Evolutionary conservation across 2,329 filamentous ascomycete species (phyloP).

Genomic region (Aspergillus sp.): DNA sequence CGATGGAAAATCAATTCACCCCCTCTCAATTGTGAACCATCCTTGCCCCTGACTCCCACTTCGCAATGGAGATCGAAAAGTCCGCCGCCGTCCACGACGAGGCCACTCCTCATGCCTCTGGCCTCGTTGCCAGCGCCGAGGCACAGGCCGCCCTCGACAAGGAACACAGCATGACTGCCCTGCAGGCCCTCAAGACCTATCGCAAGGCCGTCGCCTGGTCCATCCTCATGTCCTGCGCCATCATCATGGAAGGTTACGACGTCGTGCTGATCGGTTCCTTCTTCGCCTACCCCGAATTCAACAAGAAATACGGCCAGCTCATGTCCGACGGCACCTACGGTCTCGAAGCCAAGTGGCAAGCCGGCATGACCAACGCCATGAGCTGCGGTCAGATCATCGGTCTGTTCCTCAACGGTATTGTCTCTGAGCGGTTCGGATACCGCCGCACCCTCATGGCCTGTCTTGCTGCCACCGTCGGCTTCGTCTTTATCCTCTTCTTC

Average conservation of each 20-base stretch:
- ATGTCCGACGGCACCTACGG: conserved; percentile 28
- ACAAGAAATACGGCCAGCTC: conserved; percentile 34
- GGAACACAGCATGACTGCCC: conserved; percentile 41
- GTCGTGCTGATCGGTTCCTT: conserved; percentile 39
- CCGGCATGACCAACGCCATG: conserved; percentile 32
- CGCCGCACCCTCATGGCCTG: conserved; percentile 38
- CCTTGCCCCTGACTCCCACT: background rate
- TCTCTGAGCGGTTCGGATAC: conserved; percentile 37
- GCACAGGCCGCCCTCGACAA: conserved; percentile 20
- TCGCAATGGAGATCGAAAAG: conserved; percentile 13
- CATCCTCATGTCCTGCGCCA: conserved; percentile 38
- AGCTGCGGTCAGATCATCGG: conserved; percentile 31
- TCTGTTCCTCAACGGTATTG: conserved; percentile 33
- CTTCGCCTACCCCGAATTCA: conserved; percentile 37
- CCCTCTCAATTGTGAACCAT: background rate
- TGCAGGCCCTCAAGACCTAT: conserved; percentile 34
- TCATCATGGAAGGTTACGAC: conserved; percentile 44
- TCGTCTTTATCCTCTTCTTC: conserved; percentile 54
- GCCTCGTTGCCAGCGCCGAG: conserved; percentile 13
- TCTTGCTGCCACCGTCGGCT: conserved; percentile 45
- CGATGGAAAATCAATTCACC: background rate
- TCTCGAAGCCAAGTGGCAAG: conserved; percentile 38
- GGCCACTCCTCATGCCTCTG: conserved; percentile 1
- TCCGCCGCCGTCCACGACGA: background rate
- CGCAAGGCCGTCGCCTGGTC: conserved; percentile 45